These are phyloP conservation scores for Marvania coccoides DNA, from an alignment of 139 green algal species.

Conservation along the genomic window DNA sequence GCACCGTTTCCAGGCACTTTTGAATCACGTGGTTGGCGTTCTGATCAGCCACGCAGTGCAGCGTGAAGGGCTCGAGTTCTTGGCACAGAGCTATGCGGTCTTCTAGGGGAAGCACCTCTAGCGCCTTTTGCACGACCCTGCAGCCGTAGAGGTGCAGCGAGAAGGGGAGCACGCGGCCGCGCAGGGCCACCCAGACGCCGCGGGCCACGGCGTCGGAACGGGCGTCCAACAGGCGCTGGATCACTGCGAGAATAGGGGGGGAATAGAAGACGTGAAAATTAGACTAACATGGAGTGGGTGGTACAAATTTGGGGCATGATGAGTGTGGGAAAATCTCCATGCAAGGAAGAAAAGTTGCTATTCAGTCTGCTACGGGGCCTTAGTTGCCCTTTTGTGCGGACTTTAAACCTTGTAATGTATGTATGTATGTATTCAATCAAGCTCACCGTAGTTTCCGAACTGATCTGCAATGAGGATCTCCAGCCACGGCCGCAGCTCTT, in stretches of 20 bases:
- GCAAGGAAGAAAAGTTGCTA: background rate
- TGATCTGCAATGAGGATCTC: constrained; percentile 81
- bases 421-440: too few species aligned
- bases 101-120: constrained; percentile 33
- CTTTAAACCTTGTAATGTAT: too few species aligned
- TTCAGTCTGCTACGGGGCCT: too few species aligned
- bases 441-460: constrained; percentile 74
- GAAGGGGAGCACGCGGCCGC: constrained; percentile 49
- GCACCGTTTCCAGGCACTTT: constrained; percentile 80
- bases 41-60: constrained; percentile 76
- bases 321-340: constrained; percentile 21
- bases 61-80: background rate
- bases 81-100: background rate
- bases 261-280: constrained; percentile 40
- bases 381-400: too few species aligned
- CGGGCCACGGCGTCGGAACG: constrained; percentile 18
- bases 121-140: constrained; percentile 85
- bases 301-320: background rate
- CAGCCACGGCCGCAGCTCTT: constrained; percentile 47
- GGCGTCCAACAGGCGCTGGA: constrained; percentile 80
- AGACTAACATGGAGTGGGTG: constrained; percentile 51
- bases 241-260: constrained; percentile 31
- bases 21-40: constrained; percentile 96
- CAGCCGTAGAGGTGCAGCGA: constrained; percentile 89
- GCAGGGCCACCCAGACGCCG: constrained; percentile 30